A percentile compares a stretch with the other conserved stretches of the same genome.
These are phyloP conservation scores for Blastobotrys petasosporus DNA, from an alignment of 1,139 yeast species.

Conservation along the genomic window DNA sequence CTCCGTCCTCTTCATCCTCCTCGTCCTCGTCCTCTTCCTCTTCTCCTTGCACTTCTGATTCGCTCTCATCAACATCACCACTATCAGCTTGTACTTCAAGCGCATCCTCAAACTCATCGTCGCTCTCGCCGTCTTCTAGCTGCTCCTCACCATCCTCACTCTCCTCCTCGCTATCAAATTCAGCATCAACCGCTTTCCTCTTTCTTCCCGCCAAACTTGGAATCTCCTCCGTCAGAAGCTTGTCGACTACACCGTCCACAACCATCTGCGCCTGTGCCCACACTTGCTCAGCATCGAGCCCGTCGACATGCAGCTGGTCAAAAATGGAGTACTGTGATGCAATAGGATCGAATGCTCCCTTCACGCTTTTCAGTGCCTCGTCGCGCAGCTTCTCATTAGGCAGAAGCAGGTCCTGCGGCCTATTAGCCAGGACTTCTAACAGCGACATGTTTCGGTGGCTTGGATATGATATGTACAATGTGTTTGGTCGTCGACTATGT, in stretches of 20 bases:
- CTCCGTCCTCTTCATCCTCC: slow-evolving; percentile 25
- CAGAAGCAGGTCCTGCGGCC: slow-evolving; percentile 30
- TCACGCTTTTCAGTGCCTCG: slow-evolving; percentile 41
- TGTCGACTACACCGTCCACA: slow-evolving; percentile 61
- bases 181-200: slow-evolving; percentile 18
- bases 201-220: slow-evolving; percentile 16
- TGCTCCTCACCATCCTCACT: slow-evolving; percentile 11
- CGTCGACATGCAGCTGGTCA: slow-evolving; percentile 79
- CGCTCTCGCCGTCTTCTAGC: slow-evolving; percentile 18
- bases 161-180: slow-evolving; percentile 19
- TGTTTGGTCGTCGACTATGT: not conserved
- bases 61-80: slow-evolving; percentile 15
- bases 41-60: slow-evolving; percentile 12
- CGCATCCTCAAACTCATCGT: slow-evolving; percentile 14
- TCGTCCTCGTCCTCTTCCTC: slow-evolving; percentile 21
- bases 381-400: slow-evolving; percentile 25
- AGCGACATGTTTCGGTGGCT: no score
- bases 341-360: slow-evolving; percentile 58
- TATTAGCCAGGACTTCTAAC: slow-evolving; percentile 18
- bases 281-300: slow-evolving; percentile 83
- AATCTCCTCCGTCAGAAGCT: slow-evolving; percentile 38
- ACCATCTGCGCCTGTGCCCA: slow-evolving; percentile 91
- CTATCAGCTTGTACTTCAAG: slow-evolving; percentile 14
- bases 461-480: no score
- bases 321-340: slow-evolving; percentile 59